Evolutionary conservation across 306 rosid genomes (phyloP).

Genomic region (Prunus mume): DNA sequence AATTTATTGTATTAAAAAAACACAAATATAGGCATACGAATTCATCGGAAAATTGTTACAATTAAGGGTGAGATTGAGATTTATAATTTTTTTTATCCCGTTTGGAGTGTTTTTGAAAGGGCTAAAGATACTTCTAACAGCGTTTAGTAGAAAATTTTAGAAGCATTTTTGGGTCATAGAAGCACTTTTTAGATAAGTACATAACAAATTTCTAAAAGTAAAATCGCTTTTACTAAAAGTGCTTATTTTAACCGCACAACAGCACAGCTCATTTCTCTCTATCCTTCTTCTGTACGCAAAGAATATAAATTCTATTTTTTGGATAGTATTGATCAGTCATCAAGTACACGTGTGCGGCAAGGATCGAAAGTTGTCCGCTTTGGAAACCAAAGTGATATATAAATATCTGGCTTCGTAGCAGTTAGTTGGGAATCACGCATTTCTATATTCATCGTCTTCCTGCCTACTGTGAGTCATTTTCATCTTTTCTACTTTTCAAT

Average conservation of each 20-base stretch:
- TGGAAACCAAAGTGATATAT: background rate
- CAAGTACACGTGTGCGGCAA: background rate
- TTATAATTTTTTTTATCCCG: no score
- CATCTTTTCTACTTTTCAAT: background rate
- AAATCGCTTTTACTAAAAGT: no score
- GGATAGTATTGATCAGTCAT: background rate
- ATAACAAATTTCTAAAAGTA: no score
- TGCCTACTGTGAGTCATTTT: conserved; percentile 10
- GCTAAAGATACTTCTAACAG: no score
- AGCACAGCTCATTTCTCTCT: background rate
- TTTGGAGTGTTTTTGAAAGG: no score
- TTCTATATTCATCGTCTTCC: background rate
- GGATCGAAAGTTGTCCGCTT: background rate
- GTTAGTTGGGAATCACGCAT: background rate
- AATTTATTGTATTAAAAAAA: no score
- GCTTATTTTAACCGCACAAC: background rate
- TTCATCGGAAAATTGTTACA: no score
- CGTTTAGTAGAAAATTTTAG: no score
- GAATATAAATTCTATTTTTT: background rate
- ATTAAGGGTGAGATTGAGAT: no score
- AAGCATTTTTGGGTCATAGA: no score
- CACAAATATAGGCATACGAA: no score
- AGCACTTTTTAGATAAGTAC: no score
- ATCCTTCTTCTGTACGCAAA: background rate
- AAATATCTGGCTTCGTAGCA: background rate